phyloP scores from a whole-genome alignment of 179 eudicot species.

The Pouteria campechiana region DNA sequence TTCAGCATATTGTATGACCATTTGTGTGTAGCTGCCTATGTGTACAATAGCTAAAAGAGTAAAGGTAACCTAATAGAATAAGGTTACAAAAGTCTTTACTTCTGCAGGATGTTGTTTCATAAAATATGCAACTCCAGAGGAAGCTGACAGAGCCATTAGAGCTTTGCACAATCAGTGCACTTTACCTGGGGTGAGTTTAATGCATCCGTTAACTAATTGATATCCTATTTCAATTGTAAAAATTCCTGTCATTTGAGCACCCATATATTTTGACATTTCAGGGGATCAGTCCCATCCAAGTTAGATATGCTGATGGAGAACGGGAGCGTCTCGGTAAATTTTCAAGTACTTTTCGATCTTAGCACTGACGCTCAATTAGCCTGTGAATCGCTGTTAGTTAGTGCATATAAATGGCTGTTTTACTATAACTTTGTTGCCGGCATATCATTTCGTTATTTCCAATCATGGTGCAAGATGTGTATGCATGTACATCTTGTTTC shows the following conservation, averaged over 20 bases:
- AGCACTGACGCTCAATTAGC: too few species aligned
- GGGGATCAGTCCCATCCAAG: conserved; percentile 95
- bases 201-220: conserved; percentile 5
- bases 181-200: conserved; percentile 73
- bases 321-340: conserved; percentile 87
- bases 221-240: too few species aligned
- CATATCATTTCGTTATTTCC: conserved; percentile 2
- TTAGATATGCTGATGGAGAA: conserved; percentile 99
- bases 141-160: conserved; percentile 89
- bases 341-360: conserved; percentile 15
- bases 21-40: neutral
- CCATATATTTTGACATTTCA: too few species aligned
- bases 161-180: conserved; percentile 82
- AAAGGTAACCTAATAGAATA: conserved; percentile 7
- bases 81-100: conserved; percentile 27
- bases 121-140: conserved; percentile 84
- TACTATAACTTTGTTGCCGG: too few species aligned
- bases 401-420: too few species aligned
- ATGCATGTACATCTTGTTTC: neutral
- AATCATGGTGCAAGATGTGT: neutral
- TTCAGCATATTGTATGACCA: too few species aligned
- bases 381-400: too few species aligned
- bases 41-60: neutral
- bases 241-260: too few species aligned
- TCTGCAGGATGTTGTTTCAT: conserved; percentile 97